These are phyloP conservation scores for Lentinula guzmanii DNA, from an alignment of 768 basidiomycete species.

Conservation along the genomic window DNA sequence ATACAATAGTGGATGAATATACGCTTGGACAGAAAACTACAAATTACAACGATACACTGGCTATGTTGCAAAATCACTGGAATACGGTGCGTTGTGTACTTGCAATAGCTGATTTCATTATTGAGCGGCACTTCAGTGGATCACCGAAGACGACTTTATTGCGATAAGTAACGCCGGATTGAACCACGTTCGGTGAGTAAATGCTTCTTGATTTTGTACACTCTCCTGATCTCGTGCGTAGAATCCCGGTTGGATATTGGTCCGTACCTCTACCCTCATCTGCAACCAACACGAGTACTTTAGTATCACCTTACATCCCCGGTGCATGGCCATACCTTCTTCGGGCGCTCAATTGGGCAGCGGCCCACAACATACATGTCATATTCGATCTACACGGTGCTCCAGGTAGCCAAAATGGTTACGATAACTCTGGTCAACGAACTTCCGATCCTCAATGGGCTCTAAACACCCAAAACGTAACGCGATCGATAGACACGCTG, in stretches of 20 bases:
- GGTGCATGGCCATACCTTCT: slow-evolving; percentile 71
- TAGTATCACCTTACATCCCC: slow-evolving; percentile 41
- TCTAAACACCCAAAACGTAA: slow-evolving; percentile 38
- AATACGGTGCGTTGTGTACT: slow-evolving; percentile 30
- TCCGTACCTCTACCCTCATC: slow-evolving; percentile 61
- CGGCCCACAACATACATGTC: slow-evolving; percentile 53
- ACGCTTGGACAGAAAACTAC: slow-evolving; percentile 46
- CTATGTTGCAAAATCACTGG: slow-evolving; percentile 50
- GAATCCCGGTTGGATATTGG: slow-evolving; percentile 74
- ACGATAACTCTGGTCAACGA: slow-evolving; percentile 71
- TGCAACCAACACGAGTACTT: slow-evolving; percentile 37
- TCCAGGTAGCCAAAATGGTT: slow-evolving; percentile 48
- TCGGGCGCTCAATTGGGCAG: slow-evolving; percentile 59
- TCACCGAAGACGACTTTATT: slow-evolving; percentile 63
- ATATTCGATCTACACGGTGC: slow-evolving; percentile 77
- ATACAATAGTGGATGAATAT: slow-evolving; percentile 53
- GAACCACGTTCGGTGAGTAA: slow-evolving; percentile 59
- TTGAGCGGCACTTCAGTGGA: slow-evolving; percentile 31
- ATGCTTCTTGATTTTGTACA: background rate
- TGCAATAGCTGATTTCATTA: background rate
- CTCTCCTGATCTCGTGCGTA: slow-evolving; percentile 14
- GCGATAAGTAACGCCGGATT: slow-evolving; percentile 62
- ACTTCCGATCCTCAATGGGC: slow-evolving; percentile 55
- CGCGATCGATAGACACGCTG: slow-evolving; percentile 53
- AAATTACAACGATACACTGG: slow-evolving; percentile 33